Evolutionary conservation across 352 stramenopile genomes (phyloP).

Genomic region (Globisporangium paddicum): DNA sequence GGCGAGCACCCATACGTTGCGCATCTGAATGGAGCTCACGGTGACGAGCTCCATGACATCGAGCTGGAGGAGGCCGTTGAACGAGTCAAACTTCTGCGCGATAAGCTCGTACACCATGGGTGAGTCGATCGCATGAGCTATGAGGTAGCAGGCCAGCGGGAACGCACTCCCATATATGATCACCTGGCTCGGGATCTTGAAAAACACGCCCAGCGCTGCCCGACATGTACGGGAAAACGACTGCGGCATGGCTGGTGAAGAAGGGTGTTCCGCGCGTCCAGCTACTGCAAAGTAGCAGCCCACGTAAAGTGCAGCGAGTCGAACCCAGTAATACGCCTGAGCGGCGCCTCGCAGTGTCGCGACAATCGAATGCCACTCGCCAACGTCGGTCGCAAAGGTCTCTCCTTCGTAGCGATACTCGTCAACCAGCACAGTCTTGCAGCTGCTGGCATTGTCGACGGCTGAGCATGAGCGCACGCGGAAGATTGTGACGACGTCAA

Average conservation of each 20-base stretch:
- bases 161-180: constrained; percentile 2
- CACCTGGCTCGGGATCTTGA: constrained; percentile 19
- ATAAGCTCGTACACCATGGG: constrained; percentile 12
- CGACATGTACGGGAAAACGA: background rate
- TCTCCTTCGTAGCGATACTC: constrained; percentile 14
- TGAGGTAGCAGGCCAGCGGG: background rate
- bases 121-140: constrained; percentile 2
- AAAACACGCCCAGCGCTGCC: background rate
- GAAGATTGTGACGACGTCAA: constrained; percentile 8
- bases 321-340: constrained; percentile 13
- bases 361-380: constrained; percentile 5
- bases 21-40: constrained; percentile 8
- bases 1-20: constrained; percentile 16
- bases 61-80: constrained; percentile 18
- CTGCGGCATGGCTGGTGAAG: too few relatives aligned
- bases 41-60: constrained; percentile 13
- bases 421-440: constrained; percentile 4
- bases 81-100: constrained; percentile 17
- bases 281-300: constrained; percentile 6
- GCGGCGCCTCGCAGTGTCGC: background rate
- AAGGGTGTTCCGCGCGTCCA: too few relatives aligned
- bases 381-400: constrained; percentile 4
- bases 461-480: background rate
- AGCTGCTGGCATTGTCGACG: background rate
- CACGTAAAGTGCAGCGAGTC: background rate